Conservation (phyloP, 139 green algal species). For the Chlorella sp. region DNA sequence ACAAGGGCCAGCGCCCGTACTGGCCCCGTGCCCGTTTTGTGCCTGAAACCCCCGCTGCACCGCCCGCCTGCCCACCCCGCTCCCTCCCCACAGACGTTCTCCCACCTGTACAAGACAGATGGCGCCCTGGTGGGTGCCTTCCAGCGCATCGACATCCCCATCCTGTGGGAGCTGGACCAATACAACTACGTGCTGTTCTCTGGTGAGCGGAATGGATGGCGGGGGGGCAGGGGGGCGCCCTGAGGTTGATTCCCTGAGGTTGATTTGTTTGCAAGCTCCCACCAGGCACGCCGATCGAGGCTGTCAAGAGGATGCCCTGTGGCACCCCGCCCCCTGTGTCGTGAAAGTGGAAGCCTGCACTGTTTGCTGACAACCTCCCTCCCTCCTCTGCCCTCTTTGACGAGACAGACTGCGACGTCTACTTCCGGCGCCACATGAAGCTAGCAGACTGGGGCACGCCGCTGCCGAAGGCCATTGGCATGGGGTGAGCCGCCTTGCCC, state of each 20-base stretch:
- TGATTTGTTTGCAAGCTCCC: not conserved
- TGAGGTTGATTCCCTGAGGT: not conserved
- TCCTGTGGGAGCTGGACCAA: conserved; percentile 17
- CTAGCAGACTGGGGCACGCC: conserved; percentile 20
- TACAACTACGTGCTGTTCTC: conserved; percentile 34
- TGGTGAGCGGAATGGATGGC: not conserved
- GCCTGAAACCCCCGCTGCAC: not conserved
- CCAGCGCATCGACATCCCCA: conserved; percentile 37
- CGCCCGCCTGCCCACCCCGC: not conserved
- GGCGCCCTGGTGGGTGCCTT: conserved; percentile 18
- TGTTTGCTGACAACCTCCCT: not conserved
- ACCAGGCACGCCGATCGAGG: not conserved
- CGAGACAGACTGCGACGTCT: conserved; percentile 27
- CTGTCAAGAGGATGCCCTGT: not conserved
- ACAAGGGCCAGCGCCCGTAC: not conserved
- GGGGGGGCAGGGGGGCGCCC: not conserved
- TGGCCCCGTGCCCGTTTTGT: not conserved
- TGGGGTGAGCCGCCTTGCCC: conserved; percentile 20
- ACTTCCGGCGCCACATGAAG: conserved; percentile 32
- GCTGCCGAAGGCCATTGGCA: conserved; percentile 9
- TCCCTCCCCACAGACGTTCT: not conserved
- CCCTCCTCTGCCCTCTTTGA: not conserved
- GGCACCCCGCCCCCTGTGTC: not conserved
- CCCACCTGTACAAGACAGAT: conserved; percentile 13
- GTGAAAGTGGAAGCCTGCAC: not conserved